phyloP scores from a whole-genome alignment of 23 red algal genomes.

The Gracilaria caudata region DNA sequence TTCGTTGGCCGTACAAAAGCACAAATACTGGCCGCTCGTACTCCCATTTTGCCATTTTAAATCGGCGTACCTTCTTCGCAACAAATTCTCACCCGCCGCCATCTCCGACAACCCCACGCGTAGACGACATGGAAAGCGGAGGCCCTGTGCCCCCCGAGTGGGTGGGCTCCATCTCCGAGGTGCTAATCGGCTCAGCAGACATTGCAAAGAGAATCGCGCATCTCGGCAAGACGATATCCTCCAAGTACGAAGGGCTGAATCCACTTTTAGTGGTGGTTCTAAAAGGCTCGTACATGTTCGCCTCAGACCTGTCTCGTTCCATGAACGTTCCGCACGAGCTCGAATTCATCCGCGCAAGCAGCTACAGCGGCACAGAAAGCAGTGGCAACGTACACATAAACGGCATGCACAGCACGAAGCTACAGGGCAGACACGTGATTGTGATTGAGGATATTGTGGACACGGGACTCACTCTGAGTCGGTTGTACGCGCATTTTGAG shows the following conservation, averaged over 20 bases:
- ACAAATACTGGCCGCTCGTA: not conserved
- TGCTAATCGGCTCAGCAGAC: slow-evolving; percentile 52
- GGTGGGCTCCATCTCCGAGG: slow-evolving; percentile 41
- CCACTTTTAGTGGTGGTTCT: slow-evolving; percentile 82
- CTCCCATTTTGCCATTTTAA: not conserved
- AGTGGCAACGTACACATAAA: slow-evolving; percentile 73
- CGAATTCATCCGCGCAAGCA: slow-evolving; percentile 83
- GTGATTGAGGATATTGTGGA: slow-evolving; percentile 99
- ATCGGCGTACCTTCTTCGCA: not conserved
- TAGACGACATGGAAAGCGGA: slow-evolving; percentile 10
- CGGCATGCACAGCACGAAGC: slow-evolving; percentile 67
- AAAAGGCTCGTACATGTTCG: slow-evolving; percentile 91
- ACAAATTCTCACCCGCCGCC: not conserved
- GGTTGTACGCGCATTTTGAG: slow-evolving; percentile 50
- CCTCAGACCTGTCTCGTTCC: slow-evolving; percentile 82
- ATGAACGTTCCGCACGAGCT: slow-evolving; percentile 62
- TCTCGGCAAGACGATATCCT: slow-evolving; percentile 44
- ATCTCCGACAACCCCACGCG: not conserved
- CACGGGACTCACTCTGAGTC: slow-evolving; percentile 85
- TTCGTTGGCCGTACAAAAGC: not conserved
- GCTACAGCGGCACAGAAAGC: slow-evolving; percentile 81
- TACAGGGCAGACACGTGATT: slow-evolving; percentile 81
- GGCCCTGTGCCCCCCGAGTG: slow-evolving; percentile 55
- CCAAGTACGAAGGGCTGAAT: slow-evolving; percentile 51
- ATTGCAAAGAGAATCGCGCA: slow-evolving; percentile 48